Base-by-base conservation (phyloP, 140 eudicot genomes). In the Oenanthe javanica region DNA sequence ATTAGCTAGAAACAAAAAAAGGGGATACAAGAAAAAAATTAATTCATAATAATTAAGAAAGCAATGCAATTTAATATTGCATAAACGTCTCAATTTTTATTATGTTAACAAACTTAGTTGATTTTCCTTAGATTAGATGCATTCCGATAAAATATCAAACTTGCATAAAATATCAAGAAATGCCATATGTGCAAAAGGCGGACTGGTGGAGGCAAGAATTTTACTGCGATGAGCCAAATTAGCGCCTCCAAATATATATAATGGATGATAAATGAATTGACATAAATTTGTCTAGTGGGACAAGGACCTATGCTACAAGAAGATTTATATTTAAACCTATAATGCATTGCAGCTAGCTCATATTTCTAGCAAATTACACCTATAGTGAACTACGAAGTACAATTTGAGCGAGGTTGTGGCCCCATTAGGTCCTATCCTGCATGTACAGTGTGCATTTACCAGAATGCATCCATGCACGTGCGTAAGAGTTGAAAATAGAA, bases 1-100 rank as follows among this genome's bases (percentile, higher is more conserved):
- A 72, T 85, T 31, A 85, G 72, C 72, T 31, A 59, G 67, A 81
- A 5, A 3, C 0, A 40, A 27, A 19, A 72, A 23, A 31, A 70
- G 11, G 50, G 27, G 67, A 75, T 45, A 49, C 12, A 2, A 8
- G 4, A 2, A 49, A 48, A 25, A 25, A 25, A 31, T 0, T 13
- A 25, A 75, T 1, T 23, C 13, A 1, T n/a, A 9, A 2, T 21
- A 14, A 75, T 48, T 47, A 48, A 48, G 61, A 48, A 31, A 13
- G 13, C 38, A 47, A 10, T 46, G 77, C 55, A 46, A 14, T 46
- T 55, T 50, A 9, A 21, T 75, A 18, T 72, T 31, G 40, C 57
- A n/a, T 42, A 10, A 46, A 21, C n/a, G 25, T 6, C 10, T n/a
- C 2, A 10, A 9, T 12, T 46, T 74, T 9, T 45, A 73, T 18